Conservation (phyloP, 352 stramenopile species). For the Globisporangium alternatum region DNA sequence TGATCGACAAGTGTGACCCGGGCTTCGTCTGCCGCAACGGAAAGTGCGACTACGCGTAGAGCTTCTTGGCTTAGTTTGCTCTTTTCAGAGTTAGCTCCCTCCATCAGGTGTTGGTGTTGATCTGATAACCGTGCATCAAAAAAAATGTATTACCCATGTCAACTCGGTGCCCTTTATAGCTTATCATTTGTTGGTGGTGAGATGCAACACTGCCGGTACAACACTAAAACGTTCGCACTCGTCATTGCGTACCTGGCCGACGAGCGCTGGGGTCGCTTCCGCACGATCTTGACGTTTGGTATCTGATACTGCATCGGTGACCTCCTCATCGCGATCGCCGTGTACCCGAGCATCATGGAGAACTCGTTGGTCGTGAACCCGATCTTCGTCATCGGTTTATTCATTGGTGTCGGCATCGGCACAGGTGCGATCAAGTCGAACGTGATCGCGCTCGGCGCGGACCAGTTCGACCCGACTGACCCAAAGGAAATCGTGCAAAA, state of each 20-base stretch:
- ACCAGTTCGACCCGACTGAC: slow-evolving; percentile 58
- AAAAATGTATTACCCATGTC: no score
- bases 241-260: no score
- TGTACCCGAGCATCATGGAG: slow-evolving; percentile 47
- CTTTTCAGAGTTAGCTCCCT: background rate
- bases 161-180: no score
- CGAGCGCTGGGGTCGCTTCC: slow-evolving; percentile 55
- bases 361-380: slow-evolving; percentile 32
- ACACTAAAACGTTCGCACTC: no score
- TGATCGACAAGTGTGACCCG: slow-evolving; percentile 14
- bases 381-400: slow-evolving; percentile 64
- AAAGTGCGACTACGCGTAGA: slow-evolving; percentile 13
- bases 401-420: slow-evolving; percentile 44
- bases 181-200: no score
- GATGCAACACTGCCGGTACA: no score
- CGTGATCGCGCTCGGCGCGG: slow-evolving; percentile 55
- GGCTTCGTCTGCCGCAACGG: slow-evolving; percentile 18
- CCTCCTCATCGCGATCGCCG: slow-evolving; percentile 54
- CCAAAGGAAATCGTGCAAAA: slow-evolving; percentile 36
- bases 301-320: slow-evolving; percentile 64
- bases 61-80: background rate
- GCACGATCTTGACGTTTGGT: slow-evolving; percentile 54
- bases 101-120: background rate
- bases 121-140: background rate
- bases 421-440: slow-evolving; percentile 55